Base-by-base conservation (phyloP, 163 green algal species). In the Smithsoniella earleae region DNA sequence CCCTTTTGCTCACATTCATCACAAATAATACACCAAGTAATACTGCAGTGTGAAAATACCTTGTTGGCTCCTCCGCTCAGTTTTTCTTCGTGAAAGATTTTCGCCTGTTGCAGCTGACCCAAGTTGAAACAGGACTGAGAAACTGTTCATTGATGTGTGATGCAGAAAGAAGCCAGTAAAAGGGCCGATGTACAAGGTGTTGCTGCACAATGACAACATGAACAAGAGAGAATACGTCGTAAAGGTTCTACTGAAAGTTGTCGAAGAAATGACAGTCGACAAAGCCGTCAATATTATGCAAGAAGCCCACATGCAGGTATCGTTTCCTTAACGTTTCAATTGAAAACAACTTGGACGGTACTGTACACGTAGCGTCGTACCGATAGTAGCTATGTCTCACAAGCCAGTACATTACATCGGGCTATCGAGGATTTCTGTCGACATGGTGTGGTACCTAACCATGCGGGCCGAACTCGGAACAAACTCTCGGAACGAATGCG, bases 161-260 rank as follows among this genome's bases (percentile, higher is more conserved):
- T 69, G 58, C 58, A 69, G 58, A 36, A 69, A 69, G 30, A 69
- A 69, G 58, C 43, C 58, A 8, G 34, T 69, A 18, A 83, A 83
- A 64, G 86, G 86, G 13, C 87, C 87, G 8, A 86, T 86, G 16
- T 96, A 93, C 80, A 82, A 88, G 36, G 88, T 95, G 2, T 82
- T 95, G 74, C 82, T 96, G 36, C 90, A 96, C 80, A 95, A 96
- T 66, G 90, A 96, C 81, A 87, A 87, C 73, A 86, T 88, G 74
- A 96, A 96, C 75, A 83, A 86, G 34, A 73, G 90, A 2, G 89
- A 96, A 75, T 96, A 96, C 72, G 90, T 96, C 2, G 90, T 96
- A 0, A 85, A 89, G 44, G 85, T 93, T 18, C 78, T 95, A 46
- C 66, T 95, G 0, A 93, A 93, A 76, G 82, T 90, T 2, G 80